Conservation (phyloP, 2,329 filamentous ascomycete species). For the Aspergillus sp. region DNA sequence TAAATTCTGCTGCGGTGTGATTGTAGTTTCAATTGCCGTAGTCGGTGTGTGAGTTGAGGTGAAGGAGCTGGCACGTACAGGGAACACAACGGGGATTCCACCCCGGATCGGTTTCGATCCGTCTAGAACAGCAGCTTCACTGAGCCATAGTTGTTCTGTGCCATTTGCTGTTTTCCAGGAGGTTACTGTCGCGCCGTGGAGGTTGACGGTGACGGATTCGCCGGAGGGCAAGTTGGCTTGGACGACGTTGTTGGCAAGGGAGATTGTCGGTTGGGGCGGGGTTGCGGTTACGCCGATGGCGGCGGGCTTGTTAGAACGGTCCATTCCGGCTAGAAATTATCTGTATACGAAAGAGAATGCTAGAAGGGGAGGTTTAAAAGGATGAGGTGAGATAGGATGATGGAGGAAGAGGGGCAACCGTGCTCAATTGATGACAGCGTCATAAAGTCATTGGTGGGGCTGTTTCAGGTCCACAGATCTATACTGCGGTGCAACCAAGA, state of each 20-base stretch:
- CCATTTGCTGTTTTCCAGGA: slow-evolving; percentile 85
- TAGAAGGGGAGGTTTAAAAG: background rate
- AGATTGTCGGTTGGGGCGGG: slow-evolving; percentile 74
- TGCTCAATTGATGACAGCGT: background rate
- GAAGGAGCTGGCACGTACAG: slow-evolving; percentile 56
- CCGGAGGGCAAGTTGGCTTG: slow-evolving; percentile 80
- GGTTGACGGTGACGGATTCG: slow-evolving; percentile 79
- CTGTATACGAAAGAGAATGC: background rate
- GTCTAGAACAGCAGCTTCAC: slow-evolving; percentile 75
- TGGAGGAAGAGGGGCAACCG: background rate
- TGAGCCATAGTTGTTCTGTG: slow-evolving; percentile 82
- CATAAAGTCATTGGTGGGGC: background rate
- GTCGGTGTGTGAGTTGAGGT: background rate
- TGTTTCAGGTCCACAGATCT: background rate
- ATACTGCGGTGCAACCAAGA: background rate
- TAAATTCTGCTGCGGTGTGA: background rate
- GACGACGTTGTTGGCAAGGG: slow-evolving; percentile 71
- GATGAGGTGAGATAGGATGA: background rate
- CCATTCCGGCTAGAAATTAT: slow-evolving; percentile 51
- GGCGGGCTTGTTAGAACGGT: slow-evolving; percentile 79
- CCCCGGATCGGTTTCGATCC: slow-evolving; percentile 87
- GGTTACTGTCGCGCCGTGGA: slow-evolving; percentile 89
- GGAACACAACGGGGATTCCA: slow-evolving; percentile 89
- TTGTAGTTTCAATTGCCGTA: background rate
- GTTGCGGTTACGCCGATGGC: slow-evolving; percentile 73